Evolutionary conservation across 2,329 filamentous ascomycete genomes (phyloP).

Genomic region (Calonectria montana): DNA sequence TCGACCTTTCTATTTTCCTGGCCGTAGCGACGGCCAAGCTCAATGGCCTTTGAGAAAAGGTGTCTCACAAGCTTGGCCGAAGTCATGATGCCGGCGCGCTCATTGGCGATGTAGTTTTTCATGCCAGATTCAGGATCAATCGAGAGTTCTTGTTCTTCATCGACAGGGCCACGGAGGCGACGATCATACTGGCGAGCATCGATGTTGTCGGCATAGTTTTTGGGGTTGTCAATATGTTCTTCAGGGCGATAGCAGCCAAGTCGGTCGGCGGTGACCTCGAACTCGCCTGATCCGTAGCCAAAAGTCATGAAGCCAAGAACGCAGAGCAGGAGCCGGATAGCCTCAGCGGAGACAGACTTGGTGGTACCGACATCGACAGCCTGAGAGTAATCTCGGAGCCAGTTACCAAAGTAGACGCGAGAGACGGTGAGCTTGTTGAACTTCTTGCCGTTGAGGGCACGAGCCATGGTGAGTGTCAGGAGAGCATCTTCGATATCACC

Average conservation of each 20-base stretch:
- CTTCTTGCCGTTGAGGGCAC: conserved; percentile 73
- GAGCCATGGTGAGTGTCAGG: conserved; percentile 73
- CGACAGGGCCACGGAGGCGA: conserved; percentile 83
- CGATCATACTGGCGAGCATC: conserved; percentile 86
- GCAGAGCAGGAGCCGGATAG: conserved; percentile 89
- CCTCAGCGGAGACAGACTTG: conserved; percentile 90
- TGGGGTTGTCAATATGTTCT: conserved; percentile 80
- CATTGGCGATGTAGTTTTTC: conserved; percentile 96
- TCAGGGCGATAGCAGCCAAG: conserved; percentile 88
- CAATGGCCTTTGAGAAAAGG: conserved; percentile 79
- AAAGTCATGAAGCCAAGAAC: conserved; percentile 91
- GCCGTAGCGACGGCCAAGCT: conserved; percentile 81
- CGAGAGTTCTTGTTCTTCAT: conserved; percentile 81
- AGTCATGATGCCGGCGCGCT: conserved; percentile 81
- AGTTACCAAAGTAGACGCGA: conserved; percentile 95
- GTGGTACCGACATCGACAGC: conserved; percentile 93
- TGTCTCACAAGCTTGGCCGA: conserved; percentile 81
- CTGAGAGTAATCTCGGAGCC: conserved; percentile 93
- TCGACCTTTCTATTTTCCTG: conserved; percentile 71
- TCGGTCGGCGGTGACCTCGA: conserved; percentile 84
- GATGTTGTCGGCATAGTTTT: conserved; percentile 89
- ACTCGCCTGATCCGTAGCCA: conserved; percentile 86
- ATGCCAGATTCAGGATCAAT: conserved; percentile 81
- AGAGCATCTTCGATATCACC: conserved; percentile 94
- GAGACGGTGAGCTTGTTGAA: conserved; percentile 90